A percentile compares a stretch with the other conserved stretches of the same genome.
phyloP scores from a whole-genome alignment of 1,284 basidiomycete species.

The Austroboletus rostrupii region DNA sequence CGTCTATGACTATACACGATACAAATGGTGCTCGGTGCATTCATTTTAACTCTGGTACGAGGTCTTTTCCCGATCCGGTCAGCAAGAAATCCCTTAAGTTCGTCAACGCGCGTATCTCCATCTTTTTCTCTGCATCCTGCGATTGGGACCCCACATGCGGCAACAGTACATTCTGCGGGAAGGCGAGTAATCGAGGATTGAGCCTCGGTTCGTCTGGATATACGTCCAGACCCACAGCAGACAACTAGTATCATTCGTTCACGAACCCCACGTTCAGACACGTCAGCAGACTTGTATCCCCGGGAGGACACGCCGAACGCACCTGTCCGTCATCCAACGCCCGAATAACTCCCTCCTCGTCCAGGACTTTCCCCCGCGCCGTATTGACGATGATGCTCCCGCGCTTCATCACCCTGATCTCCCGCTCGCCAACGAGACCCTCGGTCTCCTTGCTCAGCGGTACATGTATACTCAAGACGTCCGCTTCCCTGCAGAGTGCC shows the following conservation, averaged over 20 bases:
- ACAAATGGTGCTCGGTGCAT: no score
- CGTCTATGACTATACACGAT: no score
- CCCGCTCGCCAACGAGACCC: constrained; percentile 70
- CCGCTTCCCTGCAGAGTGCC: constrained; percentile 68
- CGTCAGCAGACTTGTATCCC: no score
- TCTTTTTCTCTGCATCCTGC: constrained; percentile 74
- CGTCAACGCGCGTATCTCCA: constrained; percentile 74
- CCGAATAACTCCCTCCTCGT: constrained; percentile 81
- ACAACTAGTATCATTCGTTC: constrained; percentile 49
- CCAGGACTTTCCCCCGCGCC: constrained; percentile 84
- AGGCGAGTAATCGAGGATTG: constrained; percentile 74
- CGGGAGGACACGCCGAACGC: constrained; percentile 26
- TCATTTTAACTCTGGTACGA: constrained; percentile 54
- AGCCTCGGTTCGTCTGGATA: constrained; percentile 86
- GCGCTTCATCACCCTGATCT: constrained; percentile 79
- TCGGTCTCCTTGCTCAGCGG: constrained; percentile 73
- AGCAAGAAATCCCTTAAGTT: constrained; percentile 69
- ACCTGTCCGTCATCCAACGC: constrained; percentile 85
- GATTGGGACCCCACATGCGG: constrained; percentile 92
- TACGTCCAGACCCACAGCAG: constrained; percentile 84
- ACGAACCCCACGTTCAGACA: not conserved
- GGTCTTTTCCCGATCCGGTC: constrained; percentile 58
- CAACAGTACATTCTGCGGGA: constrained; percentile 80
- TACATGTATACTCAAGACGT: constrained; percentile 78
- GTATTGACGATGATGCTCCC: constrained; percentile 86